Percentiles rank a stretch among this genome's conserved stretches.
Conservation (phyloP, 2,329 filamentous ascomycete species). For the Incumbomyces delicatus region DNA sequence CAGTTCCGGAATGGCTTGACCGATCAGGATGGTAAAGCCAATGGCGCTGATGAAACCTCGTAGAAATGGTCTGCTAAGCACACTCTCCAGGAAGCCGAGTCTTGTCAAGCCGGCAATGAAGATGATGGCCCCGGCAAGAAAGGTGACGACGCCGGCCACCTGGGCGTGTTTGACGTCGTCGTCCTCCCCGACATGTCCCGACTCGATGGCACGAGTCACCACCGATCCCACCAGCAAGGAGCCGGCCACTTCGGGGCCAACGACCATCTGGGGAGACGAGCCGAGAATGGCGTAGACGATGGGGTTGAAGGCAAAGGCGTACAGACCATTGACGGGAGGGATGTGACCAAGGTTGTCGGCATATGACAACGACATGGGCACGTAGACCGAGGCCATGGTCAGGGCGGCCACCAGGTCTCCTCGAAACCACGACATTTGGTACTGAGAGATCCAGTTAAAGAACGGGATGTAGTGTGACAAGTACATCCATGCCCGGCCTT, state of each 20-base stretch:
- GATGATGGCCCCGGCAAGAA: constrained; percentile 78
- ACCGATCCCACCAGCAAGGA: constrained; percentile 83
- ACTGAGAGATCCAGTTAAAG: constrained; percentile 81
- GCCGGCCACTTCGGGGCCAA: constrained; percentile 89
- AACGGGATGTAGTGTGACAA: constrained; percentile 88
- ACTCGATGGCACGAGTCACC: constrained; percentile 65
- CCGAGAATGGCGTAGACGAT: constrained; percentile 84
- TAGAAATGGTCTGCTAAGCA: constrained; percentile 83
- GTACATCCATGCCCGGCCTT: constrained; percentile 70
- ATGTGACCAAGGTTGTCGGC: constrained; percentile 88
- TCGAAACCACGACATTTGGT: constrained; percentile 68
- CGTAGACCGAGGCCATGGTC: constrained; percentile 97
- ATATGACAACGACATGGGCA: constrained; percentile 91
- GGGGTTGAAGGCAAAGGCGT: constrained; percentile 87
- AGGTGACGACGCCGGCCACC: constrained; percentile 79
- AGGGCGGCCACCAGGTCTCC: constrained; percentile 82
- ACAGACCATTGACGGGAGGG: constrained; percentile 86
- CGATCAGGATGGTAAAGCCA: constrained; percentile 89
- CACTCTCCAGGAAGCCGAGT: constrained; percentile 86
- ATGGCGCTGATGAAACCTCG: constrained; percentile 96
- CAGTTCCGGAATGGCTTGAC: constrained; percentile 85
- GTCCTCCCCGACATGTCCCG: constrained; percentile 54
- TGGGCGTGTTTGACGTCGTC: constrained; percentile 65
- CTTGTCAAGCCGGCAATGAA: constrained; percentile 76
- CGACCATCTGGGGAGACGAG: constrained; percentile 84